A percentile compares a stretch with the other conserved stretches of the same genome.
Evolutionary conservation across 352 stramenopile species (phyloP).

Genomic region (Phytophthora syringae): DNA sequence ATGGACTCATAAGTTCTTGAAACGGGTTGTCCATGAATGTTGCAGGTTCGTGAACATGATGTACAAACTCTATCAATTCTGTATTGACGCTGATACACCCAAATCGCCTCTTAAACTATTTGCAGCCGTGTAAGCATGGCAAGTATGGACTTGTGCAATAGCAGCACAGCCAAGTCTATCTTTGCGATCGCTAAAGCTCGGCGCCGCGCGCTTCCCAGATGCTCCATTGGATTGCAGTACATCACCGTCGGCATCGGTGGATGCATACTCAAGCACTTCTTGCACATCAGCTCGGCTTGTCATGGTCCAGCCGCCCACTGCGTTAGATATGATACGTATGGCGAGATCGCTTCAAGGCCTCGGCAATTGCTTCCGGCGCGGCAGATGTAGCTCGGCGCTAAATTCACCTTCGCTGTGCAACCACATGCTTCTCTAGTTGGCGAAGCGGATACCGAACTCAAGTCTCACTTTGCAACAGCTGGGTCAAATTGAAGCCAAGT

Average conservation of each 20-base stretch:
- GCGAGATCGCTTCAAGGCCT: conserved; percentile 5
- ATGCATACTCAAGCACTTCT: background rate
- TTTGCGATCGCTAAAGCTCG: too few relatives aligned
- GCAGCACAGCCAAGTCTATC: too few relatives aligned
- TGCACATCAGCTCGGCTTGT: too few relatives aligned
- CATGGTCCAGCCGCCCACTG: background rate
- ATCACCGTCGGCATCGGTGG: background rate
- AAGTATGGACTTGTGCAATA: too few relatives aligned
- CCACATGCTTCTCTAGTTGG: conserved; percentile 4
- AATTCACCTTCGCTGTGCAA: conserved; percentile 18
- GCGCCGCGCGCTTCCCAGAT: too few relatives aligned
- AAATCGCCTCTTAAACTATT: too few relatives aligned
- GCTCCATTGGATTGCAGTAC: background rate
- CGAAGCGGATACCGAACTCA: background rate
- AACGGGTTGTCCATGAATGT: too few relatives aligned
- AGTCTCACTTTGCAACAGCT: conserved; percentile 4
- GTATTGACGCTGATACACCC: too few relatives aligned
- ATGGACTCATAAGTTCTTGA: too few relatives aligned
- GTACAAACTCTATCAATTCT: too few relatives aligned
- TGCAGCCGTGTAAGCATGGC: too few relatives aligned
- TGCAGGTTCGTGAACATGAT: too few relatives aligned
- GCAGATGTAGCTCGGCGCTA: conserved; percentile 22
- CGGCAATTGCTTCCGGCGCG: conserved; percentile 6
- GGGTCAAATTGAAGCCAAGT: conserved; percentile 15
- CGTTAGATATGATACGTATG: conserved; percentile 23